Base-by-base conservation (phyloP, 2,329 filamentous ascomycete species). In the Fusarium sp. region DNA sequence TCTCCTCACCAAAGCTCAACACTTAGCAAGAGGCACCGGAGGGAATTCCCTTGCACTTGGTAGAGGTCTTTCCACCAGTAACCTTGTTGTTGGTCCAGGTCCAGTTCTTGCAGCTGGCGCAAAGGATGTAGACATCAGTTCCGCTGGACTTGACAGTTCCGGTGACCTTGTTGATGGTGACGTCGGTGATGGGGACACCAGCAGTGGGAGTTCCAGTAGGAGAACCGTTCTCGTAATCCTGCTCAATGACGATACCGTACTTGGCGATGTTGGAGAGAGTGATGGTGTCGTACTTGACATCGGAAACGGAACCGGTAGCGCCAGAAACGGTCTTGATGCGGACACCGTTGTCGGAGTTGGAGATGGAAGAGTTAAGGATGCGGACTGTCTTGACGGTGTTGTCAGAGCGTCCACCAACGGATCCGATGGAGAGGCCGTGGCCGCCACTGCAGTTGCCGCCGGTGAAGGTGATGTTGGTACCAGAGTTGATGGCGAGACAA, bases 401-500 rank as follows among this genome's bases (percentile, higher is more conserved):
- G 80, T 89, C 79, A 62, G 76, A 79, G 68, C 87, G 85, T 61
- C 85, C 86, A 42, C 84, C 87, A 13, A 85, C 82, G 18, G 81
- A 83, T 33, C 84, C 84, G 50, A 84, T 85, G 19, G 82, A 84
- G 13, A 85, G 78, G 38, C 84, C 84, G 66, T 85, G 84, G 6
- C 84, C 84, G 40, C 84, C 83, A 30, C 79, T 83, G 81, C 86
- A 87, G 75, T 80, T 78, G 12, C 84, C 81, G 46, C 79, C 81
- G 28, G 79, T 83, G 78, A 87, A 86, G 57, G 81, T 83, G 69
- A 88, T 87, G 75, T 86, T 80, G 33, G 80, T 83, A 3, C 86
- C 86, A 5, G 86, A 88, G 82, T 89, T 91, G 69, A 88, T 78
- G 32, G 89, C 88, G 12, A 91, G 82, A 73, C 89, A 91, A 76